Conservation (phyloP, 139 green algal species). For the Chlorella ohadii region DNA sequence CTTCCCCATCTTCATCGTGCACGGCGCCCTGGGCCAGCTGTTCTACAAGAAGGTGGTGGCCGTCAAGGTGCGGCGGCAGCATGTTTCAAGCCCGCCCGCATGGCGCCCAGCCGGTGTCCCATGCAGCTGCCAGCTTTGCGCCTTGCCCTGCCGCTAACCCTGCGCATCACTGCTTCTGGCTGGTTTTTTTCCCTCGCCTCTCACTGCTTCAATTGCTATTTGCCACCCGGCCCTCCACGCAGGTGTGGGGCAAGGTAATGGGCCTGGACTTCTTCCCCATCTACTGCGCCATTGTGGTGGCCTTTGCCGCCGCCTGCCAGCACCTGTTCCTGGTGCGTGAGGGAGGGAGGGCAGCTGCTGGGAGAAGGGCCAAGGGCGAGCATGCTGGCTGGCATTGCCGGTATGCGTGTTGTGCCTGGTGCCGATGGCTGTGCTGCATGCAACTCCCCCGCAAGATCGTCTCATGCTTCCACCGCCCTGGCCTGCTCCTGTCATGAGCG, state of each 20-base stretch:
- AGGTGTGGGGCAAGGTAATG: conserved; percentile 37
- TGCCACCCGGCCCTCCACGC: neutral
- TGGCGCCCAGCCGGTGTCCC: too few species aligned
- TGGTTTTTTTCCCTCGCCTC: neutral
- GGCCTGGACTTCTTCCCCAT: conserved; percentile 30
- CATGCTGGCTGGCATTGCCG: too few species aligned
- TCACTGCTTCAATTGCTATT: neutral
- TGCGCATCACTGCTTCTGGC: neutral
- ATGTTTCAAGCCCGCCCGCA: too few species aligned
- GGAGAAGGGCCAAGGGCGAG: too few species aligned
- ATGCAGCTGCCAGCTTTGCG: too few species aligned
- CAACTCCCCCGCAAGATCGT: too few species aligned
- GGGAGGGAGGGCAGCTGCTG: neutral
- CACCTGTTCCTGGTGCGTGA: conserved; percentile 31
- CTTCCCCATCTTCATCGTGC: conserved; percentile 43
- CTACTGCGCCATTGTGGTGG: conserved; percentile 34
- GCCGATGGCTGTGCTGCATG: too few species aligned
- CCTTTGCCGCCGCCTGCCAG: conserved; percentile 7
- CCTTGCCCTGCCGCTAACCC: neutral
- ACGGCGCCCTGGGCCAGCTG: conserved; percentile 38
- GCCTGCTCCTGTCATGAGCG: neutral
- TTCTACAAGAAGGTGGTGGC: conserved; percentile 45
- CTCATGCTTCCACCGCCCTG: too few species aligned
- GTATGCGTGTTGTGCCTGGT: too few species aligned
- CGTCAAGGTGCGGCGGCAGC: conserved; percentile 15